These are phyloP conservation scores for Colletotrichum gigasporum DNA, from an alignment of 2,329 filamentous ascomycete genomes.

Conservation along the genomic window DNA sequence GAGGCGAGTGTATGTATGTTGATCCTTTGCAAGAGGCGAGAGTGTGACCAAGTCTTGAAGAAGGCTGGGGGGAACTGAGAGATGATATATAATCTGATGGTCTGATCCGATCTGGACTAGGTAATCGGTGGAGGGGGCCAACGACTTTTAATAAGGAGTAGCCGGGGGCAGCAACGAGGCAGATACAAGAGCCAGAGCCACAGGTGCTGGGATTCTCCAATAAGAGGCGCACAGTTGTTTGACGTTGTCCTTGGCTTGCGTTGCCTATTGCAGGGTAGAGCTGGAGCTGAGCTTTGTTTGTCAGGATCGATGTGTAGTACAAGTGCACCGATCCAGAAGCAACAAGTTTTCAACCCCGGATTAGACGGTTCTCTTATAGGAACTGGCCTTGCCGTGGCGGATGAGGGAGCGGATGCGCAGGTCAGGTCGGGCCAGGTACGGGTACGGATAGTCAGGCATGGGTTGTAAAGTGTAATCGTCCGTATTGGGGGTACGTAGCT, in stretches of 20 bases:
- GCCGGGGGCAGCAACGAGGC: slow-evolving; percentile 10
- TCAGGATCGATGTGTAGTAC: slow-evolving; percentile 20
- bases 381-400: slow-evolving; percentile 23
- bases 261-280: slow-evolving; percentile 22
- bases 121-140: slow-evolving; percentile 13
- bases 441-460: slow-evolving; percentile 27
- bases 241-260: slow-evolving; percentile 31
- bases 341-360: slow-evolving; percentile 17
- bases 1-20: slow-evolving; percentile 7
- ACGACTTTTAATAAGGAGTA: slow-evolving; percentile 20
- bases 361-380: slow-evolving; percentile 29
- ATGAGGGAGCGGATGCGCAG: slow-evolving; percentile 23
- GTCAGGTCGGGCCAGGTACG: slow-evolving; percentile 22
- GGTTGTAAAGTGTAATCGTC: slow-evolving; percentile 30
- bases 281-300: slow-evolving; percentile 20
- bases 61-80: slow-evolving; percentile 25
- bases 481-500: slow-evolving; percentile 15
- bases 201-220: slow-evolving; percentile 23
- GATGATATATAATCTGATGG: slow-evolving; percentile 30
- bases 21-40: slow-evolving; percentile 21
- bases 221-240: slow-evolving; percentile 31
- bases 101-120: slow-evolving; percentile 14
- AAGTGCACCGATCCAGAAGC: slow-evolving; percentile 6
- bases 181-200: slow-evolving; percentile 13
- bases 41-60: background rate